These are phyloP conservation scores for Pyricularia sp. DNA, from an alignment of 2,329 filamentous ascomycete species.

Conservation along the genomic window DNA sequence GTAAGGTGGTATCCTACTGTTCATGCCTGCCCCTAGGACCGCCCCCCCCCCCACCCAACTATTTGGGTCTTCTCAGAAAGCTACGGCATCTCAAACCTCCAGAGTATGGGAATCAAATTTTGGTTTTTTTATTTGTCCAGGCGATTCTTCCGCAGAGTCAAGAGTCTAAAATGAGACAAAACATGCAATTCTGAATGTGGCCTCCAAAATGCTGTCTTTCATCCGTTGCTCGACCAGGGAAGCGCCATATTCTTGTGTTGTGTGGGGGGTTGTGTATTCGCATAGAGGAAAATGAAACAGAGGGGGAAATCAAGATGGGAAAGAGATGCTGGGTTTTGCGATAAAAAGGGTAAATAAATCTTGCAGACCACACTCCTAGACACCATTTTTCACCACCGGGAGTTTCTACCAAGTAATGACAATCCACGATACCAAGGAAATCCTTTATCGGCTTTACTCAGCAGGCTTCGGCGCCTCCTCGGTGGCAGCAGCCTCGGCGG, in stretches of 20 bases:
- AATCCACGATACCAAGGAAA: conserved; percentile 28
- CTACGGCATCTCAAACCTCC: background rate
- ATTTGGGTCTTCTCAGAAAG: background rate
- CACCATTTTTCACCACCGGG: conserved; percentile 45
- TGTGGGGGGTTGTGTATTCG: conserved; percentile 35
- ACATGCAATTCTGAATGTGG: conserved; percentile 32
- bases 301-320: conserved; percentile 35
- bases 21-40: background rate
- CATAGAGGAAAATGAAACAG: conserved; percentile 14
- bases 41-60: too few species aligned
- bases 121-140: conserved; percentile 43
- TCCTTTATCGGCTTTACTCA: conserved; percentile 37
- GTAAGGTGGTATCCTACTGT: background rate
- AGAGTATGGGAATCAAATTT: conserved; percentile 14
- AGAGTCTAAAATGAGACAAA: conserved; percentile 37
- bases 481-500: conserved; percentile 34
- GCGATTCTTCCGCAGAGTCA: conserved; percentile 36
- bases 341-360: conserved; percentile 21
- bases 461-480: conserved; percentile 61
- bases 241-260: conserved; percentile 20
- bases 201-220: conserved; percentile 35
- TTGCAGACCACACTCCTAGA: conserved; percentile 53
- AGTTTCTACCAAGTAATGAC: conserved; percentile 32
- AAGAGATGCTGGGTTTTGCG: conserved; percentile 19
- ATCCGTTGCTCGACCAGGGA: conserved; percentile 28